Conservation (phyloP, 495 filamentous ascomycete species). For the Podospora pseudopauciseta region DNA sequence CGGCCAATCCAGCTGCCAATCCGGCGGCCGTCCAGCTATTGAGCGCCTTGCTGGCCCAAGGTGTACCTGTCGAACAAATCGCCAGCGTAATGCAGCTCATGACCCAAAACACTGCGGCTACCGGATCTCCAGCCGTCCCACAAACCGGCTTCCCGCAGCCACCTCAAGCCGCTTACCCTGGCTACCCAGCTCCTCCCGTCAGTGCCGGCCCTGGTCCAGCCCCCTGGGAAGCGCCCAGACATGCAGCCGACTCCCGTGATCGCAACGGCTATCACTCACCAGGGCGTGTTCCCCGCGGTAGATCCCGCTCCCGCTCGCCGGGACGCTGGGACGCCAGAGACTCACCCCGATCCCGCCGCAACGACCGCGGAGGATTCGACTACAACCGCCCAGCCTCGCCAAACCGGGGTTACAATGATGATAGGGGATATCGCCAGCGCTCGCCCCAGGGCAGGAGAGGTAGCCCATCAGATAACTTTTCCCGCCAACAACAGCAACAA, state of each 20-base stretch:
- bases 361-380: slow-evolving; percentile 40
- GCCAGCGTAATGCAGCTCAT: slow-evolving; percentile 45
- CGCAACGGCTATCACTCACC: slow-evolving; percentile 54
- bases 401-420: slow-evolving; percentile 56
- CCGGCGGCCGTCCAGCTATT: slow-evolving; percentile 49
- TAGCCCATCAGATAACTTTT: slow-evolving; percentile 46
- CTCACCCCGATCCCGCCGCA: slow-evolving; percentile 40
- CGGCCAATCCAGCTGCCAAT: slow-evolving; percentile 45
- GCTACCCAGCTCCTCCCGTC: slow-evolving; percentile 29
- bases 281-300: slow-evolving; percentile 57
- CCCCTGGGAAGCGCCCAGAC: slow-evolving; percentile 35
- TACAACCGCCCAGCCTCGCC: slow-evolving; percentile 44
- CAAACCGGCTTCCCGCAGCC: slow-evolving; percentile 16
- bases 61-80: slow-evolving; percentile 45
- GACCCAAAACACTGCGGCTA: slow-evolving; percentile 28
- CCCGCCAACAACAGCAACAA: slow-evolving; percentile 12
- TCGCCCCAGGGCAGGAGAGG: slow-evolving; percentile 65
- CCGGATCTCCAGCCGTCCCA: slow-evolving; percentile 8
- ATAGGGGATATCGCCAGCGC: slow-evolving; percentile 76
- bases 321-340: slow-evolving; percentile 58
- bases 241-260: slow-evolving; percentile 57
- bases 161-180: slow-evolving; percentile 26
- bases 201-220: slow-evolving; percentile 31
- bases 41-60: slow-evolving; percentile 43
- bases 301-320: slow-evolving; percentile 70